phyloP scores from a whole-genome alignment of 1,284 basidiomycete genomes.

The Ceratorhiza oryzae-sativae region DNA sequence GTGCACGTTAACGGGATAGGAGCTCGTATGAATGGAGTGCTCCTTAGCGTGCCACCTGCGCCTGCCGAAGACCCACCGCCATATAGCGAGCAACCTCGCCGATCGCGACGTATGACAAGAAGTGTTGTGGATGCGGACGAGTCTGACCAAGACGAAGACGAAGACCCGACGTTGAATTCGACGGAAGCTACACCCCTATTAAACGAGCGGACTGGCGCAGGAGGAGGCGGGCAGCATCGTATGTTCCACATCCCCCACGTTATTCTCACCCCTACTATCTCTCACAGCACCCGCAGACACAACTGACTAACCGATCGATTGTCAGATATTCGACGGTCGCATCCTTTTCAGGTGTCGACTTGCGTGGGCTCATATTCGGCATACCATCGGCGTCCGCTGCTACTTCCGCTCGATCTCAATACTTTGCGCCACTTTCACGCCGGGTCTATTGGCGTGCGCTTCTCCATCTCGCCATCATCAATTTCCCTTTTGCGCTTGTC shows the following conservation, averaged over 20 bases:
- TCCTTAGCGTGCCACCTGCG: not conserved
- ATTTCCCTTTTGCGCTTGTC: constrained; percentile 73
- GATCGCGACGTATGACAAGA: constrained; percentile 10
- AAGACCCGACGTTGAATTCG: constrained; percentile 13
- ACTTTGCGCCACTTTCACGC: constrained; percentile 66
- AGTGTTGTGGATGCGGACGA: constrained; percentile 2
- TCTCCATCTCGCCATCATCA: constrained; percentile 70
- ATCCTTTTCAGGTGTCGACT: constrained; percentile 25
- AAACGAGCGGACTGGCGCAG: not conserved
- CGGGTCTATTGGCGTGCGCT: constrained; percentile 66
- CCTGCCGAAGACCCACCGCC: constrained; percentile 24
- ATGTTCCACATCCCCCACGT: not conserved
- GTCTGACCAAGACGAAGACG: constrained; percentile 1
- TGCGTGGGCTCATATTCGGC: not conserved
- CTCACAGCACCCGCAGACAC: not conserved
- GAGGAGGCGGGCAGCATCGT: constrained; percentile 30
- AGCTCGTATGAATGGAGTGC: not conserved
- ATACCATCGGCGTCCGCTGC: not conserved
- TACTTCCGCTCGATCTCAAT: constrained; percentile 49
- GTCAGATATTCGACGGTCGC: constrained; percentile 24
- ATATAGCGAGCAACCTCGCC: constrained; percentile 33
- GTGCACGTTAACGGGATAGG: not conserved
- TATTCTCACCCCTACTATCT: not conserved
- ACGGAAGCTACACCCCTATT: constrained; percentile 14
- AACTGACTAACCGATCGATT: not conserved